These are phyloP conservation scores for Corchorus olitorius DNA, from an alignment of 345 rosid species.

Conservation along the genomic window DNA sequence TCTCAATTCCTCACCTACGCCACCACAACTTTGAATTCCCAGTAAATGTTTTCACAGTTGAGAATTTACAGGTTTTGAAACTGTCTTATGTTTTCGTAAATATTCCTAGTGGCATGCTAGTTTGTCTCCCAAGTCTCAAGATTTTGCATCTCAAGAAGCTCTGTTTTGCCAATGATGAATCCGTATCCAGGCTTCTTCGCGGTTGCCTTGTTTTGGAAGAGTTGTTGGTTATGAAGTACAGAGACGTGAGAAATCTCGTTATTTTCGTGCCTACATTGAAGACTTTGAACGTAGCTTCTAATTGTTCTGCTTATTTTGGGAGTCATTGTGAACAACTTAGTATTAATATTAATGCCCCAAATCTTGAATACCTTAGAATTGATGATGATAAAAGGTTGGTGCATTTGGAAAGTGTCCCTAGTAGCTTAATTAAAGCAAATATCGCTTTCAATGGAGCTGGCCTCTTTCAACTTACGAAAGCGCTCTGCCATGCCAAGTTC, in stretches of 20 bases:
- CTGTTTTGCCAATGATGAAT: background rate
- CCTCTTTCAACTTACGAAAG: background rate
- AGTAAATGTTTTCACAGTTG: background rate
- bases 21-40: too few relatives aligned
- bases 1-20: too few relatives aligned
- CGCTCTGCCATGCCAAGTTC: background rate
- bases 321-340: background rate
- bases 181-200: background rate
- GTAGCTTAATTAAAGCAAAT: background rate
- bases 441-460: background rate
- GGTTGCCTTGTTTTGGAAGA: background rate
- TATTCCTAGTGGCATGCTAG: background rate
- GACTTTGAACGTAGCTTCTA: background rate
- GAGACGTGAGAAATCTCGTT: background rate
- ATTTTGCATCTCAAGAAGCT: conserved; percentile 6
- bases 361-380: background rate
- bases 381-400: background rate
- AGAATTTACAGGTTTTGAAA: background rate
- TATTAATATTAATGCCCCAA: background rate
- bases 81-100: background rate
- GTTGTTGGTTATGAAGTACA: background rate
- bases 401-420: background rate
- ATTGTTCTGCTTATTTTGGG: too few relatives aligned
- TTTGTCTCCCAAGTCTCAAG: background rate
- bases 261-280: background rate